Conservation (phyloP, 2,329 filamentous ascomycete species). For the Fusarium phyllophilum region DNA sequence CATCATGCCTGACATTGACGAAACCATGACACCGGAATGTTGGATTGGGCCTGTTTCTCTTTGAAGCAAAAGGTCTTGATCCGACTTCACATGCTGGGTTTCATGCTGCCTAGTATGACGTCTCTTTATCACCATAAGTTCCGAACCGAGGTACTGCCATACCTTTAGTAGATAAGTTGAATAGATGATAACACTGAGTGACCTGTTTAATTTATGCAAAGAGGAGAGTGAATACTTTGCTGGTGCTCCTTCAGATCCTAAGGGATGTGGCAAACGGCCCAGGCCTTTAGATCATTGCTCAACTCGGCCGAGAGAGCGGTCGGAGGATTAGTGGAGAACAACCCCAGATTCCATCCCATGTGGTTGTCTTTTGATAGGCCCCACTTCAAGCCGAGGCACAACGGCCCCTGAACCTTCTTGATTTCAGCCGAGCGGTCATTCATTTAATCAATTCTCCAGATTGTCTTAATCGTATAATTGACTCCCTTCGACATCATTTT, state of each 20-base stretch:
- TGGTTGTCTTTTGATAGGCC: neutral
- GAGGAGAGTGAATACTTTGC: neutral
- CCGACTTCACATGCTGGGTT: neutral
- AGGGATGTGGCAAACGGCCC: conserved; percentile 6
- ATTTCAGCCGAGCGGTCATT: neutral
- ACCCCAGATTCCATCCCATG: conserved; percentile 31
- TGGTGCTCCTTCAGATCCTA: too few species aligned
- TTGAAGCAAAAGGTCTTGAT: neutral
- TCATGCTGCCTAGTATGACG: neutral
- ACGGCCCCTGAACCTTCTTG: neutral
- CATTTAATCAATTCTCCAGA: neutral
- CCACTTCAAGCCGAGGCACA: conserved; percentile 37
- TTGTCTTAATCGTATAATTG: neutral
- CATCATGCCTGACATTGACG: neutral
- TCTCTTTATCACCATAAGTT: neutral
- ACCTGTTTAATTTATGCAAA: neutral
- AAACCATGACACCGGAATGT: neutral
- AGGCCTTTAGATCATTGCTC: neutral
- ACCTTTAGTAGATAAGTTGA: neutral
- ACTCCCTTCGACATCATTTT: neutral
- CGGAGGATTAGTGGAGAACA: conserved; percentile 5
- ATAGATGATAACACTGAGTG: neutral
- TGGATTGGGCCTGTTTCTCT: neutral
- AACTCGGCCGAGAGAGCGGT: conserved; percentile 37
- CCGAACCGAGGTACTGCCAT: neutral